Conservation (phyloP, 2,329 filamentous ascomycete genomes). For the Microcyclosporella mali region DNA sequence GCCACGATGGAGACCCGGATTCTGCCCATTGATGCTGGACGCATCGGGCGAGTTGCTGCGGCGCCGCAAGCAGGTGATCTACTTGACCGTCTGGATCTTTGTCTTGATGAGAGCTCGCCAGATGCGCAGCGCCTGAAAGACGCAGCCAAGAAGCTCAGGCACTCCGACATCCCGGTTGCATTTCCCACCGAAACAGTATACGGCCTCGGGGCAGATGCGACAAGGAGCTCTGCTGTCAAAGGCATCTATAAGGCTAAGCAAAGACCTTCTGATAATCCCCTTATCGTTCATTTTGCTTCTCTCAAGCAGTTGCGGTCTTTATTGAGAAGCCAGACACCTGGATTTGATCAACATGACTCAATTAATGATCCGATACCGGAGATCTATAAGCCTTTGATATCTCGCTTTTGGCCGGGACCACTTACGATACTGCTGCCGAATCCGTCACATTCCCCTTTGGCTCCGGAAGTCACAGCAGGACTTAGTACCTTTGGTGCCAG, state of each 20-base stretch:
- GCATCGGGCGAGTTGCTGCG: slow-evolving; percentile 35
- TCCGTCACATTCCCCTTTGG: slow-evolving; percentile 62
- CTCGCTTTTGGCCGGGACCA: slow-evolving; percentile 88
- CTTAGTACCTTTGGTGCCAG: slow-evolving; percentile 80
- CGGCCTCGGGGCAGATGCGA: slow-evolving; percentile 92
- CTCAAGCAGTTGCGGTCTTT: slow-evolving; percentile 66
- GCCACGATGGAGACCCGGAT: slow-evolving; percentile 32
- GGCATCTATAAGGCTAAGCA: slow-evolving; percentile 94
- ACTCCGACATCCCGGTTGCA: slow-evolving; percentile 69
- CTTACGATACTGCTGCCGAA: slow-evolving; percentile 84
- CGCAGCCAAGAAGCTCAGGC: slow-evolving; percentile 61
- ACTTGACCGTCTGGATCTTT: slow-evolving; percentile 32
- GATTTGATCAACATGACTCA: neutral
- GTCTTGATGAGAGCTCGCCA: slow-evolving; percentile 29
- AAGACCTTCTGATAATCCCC: slow-evolving; percentile 84
- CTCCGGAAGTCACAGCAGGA: slow-evolving; percentile 85
- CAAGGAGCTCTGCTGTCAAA: slow-evolving; percentile 70
- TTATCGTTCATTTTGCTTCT: slow-evolving; percentile 88
- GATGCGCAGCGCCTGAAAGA: slow-evolving; percentile 52
- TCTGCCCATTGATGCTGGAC: slow-evolving; percentile 36
- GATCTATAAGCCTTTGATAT: slow-evolving; percentile 72
- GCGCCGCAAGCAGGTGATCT: slow-evolving; percentile 23
- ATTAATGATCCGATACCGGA: slow-evolving; percentile 53
- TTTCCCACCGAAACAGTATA: slow-evolving; percentile 99
- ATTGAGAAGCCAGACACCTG: slow-evolving; percentile 38